phyloP scores from a whole-genome alignment of 1,284 basidiomycete genomes.

The Coniferiporia weirii region DNA sequence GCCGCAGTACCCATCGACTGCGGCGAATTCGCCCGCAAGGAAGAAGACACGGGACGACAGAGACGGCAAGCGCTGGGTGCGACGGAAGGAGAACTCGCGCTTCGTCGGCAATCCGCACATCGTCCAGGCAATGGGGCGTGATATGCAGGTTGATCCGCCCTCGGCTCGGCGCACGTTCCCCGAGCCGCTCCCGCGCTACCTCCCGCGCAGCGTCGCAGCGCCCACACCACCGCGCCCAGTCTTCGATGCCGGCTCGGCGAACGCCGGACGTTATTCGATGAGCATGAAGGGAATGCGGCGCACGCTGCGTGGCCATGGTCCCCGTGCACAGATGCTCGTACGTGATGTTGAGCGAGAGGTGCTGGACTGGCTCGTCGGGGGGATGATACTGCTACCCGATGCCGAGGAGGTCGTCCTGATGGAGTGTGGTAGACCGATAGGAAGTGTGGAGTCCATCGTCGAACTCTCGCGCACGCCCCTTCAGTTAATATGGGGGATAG shows the following conservation, averaged over 20 bases:
- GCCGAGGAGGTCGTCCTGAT: conserved; percentile 26
- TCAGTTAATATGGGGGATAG: conserved; percentile 65
- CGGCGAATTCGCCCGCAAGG: conserved; percentile 23
- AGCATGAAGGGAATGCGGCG: conserved; percentile 69
- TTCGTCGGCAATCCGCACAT: conserved; percentile 70
- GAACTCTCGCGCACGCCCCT: conserved; percentile 62
- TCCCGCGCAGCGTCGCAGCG: conserved; percentile 53
- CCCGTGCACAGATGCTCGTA: conserved; percentile 55
- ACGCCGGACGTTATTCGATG: conserved; percentile 69
- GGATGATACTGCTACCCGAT: conserved; percentile 51
- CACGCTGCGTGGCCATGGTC: conserved; percentile 56
- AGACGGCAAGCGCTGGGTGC: conserved; percentile 70
- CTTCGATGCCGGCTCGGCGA: conserved; percentile 48
- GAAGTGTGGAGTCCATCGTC: conserved; percentile 46
- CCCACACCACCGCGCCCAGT: conserved; percentile 39
- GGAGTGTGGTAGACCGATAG: conserved; percentile 41
- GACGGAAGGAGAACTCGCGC: conserved; percentile 70
- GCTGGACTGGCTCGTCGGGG: conserved; percentile 55
- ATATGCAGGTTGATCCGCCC: conserved; percentile 45
- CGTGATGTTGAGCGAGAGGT: conserved; percentile 62
- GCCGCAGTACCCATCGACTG: conserved; percentile 16
- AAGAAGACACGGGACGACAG: conserved; percentile 48
- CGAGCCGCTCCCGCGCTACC: conserved; percentile 62
- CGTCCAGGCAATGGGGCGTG: conserved; percentile 49
- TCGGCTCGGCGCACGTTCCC: conserved; percentile 58